A percentile compares a stretch with the other conserved stretches of the same genome.
These are phyloP conservation scores for Taphrina flavorubra DNA, from an alignment of 1,139 yeast species.

Conservation along the genomic window DNA sequence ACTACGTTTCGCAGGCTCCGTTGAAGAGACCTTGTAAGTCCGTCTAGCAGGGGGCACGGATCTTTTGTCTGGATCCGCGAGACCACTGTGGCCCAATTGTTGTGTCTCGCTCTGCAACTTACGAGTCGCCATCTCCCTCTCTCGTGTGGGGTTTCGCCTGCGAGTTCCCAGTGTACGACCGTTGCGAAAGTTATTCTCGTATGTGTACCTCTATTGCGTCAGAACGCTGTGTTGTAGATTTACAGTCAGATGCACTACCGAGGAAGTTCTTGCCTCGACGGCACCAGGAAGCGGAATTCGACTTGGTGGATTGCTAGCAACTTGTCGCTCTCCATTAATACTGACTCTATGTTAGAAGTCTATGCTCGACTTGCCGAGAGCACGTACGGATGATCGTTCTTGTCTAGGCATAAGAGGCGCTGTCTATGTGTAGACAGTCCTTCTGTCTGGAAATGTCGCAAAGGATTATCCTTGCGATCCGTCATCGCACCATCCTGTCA, in stretches of 20 bases:
- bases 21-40: no score
- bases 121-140: background rate
- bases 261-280: background rate
- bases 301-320: background rate
- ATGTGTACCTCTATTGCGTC: background rate
- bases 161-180: constrained; percentile 5
- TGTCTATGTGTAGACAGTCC: background rate
- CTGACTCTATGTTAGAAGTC: background rate
- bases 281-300: constrained; percentile 2
- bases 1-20: background rate
- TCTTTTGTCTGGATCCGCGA: background rate
- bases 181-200: background rate
- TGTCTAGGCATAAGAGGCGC: constrained; percentile 14
- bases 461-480: constrained; percentile 13
- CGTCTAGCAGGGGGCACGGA: background rate
- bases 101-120: constrained; percentile 1
- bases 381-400: constrained; percentile 7
- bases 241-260: background rate
- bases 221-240: background rate
- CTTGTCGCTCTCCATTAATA: background rate
- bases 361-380: background rate
- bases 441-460: constrained; percentile 15
- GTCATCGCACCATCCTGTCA: constrained; percentile 4
- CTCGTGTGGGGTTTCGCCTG: background rate
- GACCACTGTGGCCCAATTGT: background rate